Evolutionary conservation across 495 filamentous ascomycete species (phyloP), one percentile per base, ranked within the genome.

Genomic region (Neurospora sublineolata): DNA sequence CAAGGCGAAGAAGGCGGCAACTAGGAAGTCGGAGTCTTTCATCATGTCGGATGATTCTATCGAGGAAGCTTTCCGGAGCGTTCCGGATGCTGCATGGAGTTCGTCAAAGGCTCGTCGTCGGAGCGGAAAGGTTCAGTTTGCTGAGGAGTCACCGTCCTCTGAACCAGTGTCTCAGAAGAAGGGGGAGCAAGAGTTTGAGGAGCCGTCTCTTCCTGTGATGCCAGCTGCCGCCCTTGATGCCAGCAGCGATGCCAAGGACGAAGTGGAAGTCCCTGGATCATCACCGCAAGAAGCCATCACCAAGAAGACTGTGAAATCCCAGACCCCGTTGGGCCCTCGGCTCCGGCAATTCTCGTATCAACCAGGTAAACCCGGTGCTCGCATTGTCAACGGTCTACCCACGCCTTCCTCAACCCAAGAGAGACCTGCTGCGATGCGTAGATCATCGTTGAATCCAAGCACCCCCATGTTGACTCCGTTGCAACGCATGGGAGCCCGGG

Each of bases 1-100:
- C 3, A 73, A 74, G 42, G 30, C 68, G 8, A 79, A 80, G 64
- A 71, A 70, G 16, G 41, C 72, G 7, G 41, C 37, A 20, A 58
- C 46, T 11, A 78, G 75, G 70, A 76, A 73, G 37, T 40, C 58
- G 7, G 79, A 80, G 9, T 68, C 69, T 2, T 79, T 82, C 37
- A 60, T 83, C 16, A 80, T 83, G 79, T 86, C 83, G 3, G 83
- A 86, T 69, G 83, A 84, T 69, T 84, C 82, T 0, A 75, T 85
- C 70, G 83, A 83, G 18, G 84, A 84, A 58, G 82, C 78, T 0
- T 75, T 86, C 58, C 77, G 75, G 33, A 80, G 77, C 27, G 76
- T 86, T 20, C 83, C 83, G 1, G 83, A 85, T 39, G 69, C 81
- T 5, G 75, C 74, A 16, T 69, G 44, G 58, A 36, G 36, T 33